phyloP scores from a whole-genome alignment of 495 filamentous ascomycete species.

The Penicillium robsamsonii region DNA sequence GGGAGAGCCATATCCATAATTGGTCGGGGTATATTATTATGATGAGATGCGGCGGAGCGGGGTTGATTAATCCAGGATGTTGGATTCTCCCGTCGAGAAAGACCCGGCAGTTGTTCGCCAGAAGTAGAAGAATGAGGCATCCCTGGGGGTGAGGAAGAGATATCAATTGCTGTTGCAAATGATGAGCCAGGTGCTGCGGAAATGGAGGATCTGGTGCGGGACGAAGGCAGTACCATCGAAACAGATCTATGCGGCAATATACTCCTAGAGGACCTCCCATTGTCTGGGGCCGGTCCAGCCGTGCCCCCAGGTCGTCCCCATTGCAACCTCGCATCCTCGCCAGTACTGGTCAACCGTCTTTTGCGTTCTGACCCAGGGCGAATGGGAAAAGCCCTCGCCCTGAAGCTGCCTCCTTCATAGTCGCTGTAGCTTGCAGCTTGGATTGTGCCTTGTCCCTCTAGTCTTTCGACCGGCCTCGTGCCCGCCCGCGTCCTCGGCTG shows the following conservation, averaged over 20 bases:
- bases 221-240: conserved; percentile 20
- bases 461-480: conserved; percentile 11
- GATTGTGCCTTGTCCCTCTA: neutral
- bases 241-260: conserved; percentile 23
- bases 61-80: neutral
- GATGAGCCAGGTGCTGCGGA: conserved; percentile 27
- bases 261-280: neutral
- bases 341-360: conserved; percentile 35
- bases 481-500: neutral
- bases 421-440: neutral
- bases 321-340: conserved; percentile 28
- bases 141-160: conserved; percentile 34
- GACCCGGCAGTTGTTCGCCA: conserved; percentile 6
- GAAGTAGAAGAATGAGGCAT: conserved; percentile 11
- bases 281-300: conserved; percentile 12
- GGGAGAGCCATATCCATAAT: conserved; percentile 47
- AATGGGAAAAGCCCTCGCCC: conserved; percentile 19
- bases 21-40: neutral
- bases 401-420: conserved; percentile 6
- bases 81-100: neutral
- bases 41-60: neutral
- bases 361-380: conserved; percentile 38
- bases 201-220: conserved; percentile 17
- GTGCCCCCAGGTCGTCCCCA: conserved; percentile 23
- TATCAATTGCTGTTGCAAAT: conserved; percentile 38